Evolutionary conservation across 257 asterid species (phyloP).

Genomic region (Lycium ferocissimum): DNA sequence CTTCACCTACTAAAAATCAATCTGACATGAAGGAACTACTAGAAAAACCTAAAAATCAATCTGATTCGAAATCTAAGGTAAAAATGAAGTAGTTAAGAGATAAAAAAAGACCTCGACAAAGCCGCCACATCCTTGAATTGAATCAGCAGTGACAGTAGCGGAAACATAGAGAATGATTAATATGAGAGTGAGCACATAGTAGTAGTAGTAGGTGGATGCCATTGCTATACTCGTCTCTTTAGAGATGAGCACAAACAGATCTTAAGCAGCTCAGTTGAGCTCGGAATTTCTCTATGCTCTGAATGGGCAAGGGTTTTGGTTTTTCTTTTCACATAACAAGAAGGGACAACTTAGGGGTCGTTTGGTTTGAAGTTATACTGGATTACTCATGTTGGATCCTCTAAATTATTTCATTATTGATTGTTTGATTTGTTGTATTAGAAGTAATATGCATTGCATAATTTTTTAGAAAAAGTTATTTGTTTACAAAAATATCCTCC

Average conservation of each 20-base stretch:
- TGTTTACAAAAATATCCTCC: no score
- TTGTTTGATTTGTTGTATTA: no score
- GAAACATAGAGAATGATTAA: conserved; percentile 9
- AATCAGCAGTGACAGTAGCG: conserved; percentile 57
- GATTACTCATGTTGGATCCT: no score
- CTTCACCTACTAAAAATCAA: not conserved
- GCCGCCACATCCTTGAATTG: conserved; percentile 97
- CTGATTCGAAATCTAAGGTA: not conserved
- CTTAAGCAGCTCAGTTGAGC: conserved; percentile 18
- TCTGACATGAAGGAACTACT: not conserved
- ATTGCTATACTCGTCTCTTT: not conserved
- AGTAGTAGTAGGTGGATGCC: conserved; percentile 18
- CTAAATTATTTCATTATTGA: no score
- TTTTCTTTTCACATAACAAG: no score
- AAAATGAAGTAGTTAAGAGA: not conserved
- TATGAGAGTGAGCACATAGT: not conserved
- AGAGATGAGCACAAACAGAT: conserved; percentile 20
- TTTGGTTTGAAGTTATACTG: no score
- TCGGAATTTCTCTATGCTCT: not conserved
- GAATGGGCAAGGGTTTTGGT: conserved; percentile 18
- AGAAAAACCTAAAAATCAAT: not conserved
- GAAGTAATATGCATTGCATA: no score
- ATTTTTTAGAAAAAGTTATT: no score
- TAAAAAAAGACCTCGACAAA: conserved; percentile 72
- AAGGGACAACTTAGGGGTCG: no score